Conservation (phyloP, 306 rosid species). For the Begonia fuchsioides region DNA sequence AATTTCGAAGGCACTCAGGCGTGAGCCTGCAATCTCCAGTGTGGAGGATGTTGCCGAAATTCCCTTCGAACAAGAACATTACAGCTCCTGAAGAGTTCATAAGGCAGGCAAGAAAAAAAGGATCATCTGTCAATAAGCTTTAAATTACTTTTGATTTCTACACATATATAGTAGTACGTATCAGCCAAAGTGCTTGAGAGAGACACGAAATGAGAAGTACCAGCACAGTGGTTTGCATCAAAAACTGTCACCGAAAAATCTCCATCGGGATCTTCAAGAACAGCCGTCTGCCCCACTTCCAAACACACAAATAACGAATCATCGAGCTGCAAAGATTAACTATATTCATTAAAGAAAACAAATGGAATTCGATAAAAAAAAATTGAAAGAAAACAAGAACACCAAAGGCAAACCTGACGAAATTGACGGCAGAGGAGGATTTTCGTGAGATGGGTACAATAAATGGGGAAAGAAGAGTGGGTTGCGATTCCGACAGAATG, state of each 20-base stretch:
- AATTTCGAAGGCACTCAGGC: constrained; percentile 40
- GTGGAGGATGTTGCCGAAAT: constrained; percentile 58
- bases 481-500: constrained; percentile 43
- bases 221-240: constrained; percentile 78
- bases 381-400: neutral
- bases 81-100: constrained; percentile 43
- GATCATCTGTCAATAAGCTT: constrained; percentile 18
- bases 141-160: neutral
- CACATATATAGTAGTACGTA: neutral
- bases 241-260: constrained; percentile 46
- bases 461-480: constrained; percentile 42
- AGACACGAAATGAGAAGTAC: constrained; percentile 10
- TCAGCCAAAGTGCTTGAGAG: neutral
- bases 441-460: constrained; percentile 46
- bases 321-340: constrained; percentile 19
- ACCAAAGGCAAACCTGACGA: constrained; percentile 22
- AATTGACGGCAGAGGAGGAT: constrained; percentile 34
- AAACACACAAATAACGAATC: constrained; percentile 32
- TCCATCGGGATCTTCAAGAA: constrained; percentile 42
- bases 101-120: constrained; percentile 21
- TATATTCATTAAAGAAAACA: neutral
- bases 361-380: neutral
- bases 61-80: constrained; percentile 72
- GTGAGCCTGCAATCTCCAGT: constrained; percentile 74
- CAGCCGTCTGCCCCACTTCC: constrained; percentile 37